These are phyloP conservation scores for Cadophora malorum DNA, from an alignment of 2,329 filamentous ascomycete genomes.

Conservation along the genomic window DNA sequence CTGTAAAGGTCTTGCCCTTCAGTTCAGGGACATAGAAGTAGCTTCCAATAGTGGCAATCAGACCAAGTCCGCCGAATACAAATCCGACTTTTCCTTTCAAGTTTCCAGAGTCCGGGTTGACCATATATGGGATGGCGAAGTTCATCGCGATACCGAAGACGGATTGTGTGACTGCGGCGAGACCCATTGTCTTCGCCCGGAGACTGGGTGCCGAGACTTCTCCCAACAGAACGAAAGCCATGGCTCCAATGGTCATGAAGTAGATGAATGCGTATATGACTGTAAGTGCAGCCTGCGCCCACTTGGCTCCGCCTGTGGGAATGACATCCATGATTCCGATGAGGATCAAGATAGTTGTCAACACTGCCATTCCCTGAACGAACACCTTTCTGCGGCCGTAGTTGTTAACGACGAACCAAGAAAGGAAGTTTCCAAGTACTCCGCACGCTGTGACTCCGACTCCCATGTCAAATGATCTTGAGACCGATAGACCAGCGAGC, in stretches of 20 bases:
- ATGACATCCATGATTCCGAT: constrained; percentile 43
- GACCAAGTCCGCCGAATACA: constrained; percentile 43
- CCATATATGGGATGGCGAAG: constrained; percentile 54
- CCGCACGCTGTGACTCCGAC: constrained; percentile 51
- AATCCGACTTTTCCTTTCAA: constrained; percentile 47
- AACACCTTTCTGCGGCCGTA: constrained; percentile 66
- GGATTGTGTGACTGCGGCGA: constrained; percentile 50
- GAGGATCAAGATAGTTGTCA: constrained; percentile 28
- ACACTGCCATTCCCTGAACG: constrained; percentile 38
- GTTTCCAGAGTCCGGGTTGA: constrained; percentile 48
- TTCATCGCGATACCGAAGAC: constrained; percentile 55
- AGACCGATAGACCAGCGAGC: constrained; percentile 53
- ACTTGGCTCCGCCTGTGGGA: constrained; percentile 43
- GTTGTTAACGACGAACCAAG: constrained; percentile 57
- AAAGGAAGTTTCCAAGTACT: constrained; percentile 48
- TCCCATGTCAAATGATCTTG: constrained; percentile 58
- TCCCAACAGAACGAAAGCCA: constrained; percentile 50
- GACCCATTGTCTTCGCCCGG: constrained; percentile 48
- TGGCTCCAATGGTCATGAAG: constrained; percentile 49
- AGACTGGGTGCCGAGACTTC: constrained; percentile 48
- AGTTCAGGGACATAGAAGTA: constrained; percentile 79
- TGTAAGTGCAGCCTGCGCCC: constrained; percentile 47
- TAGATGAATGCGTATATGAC: constrained; percentile 51
- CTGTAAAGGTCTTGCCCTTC: constrained; percentile 78
- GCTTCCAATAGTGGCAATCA: constrained; percentile 33